These are phyloP conservation scores for Ogataea methylovora DNA, from an alignment of 805 yeast genomes.

Conservation along the genomic window DNA sequence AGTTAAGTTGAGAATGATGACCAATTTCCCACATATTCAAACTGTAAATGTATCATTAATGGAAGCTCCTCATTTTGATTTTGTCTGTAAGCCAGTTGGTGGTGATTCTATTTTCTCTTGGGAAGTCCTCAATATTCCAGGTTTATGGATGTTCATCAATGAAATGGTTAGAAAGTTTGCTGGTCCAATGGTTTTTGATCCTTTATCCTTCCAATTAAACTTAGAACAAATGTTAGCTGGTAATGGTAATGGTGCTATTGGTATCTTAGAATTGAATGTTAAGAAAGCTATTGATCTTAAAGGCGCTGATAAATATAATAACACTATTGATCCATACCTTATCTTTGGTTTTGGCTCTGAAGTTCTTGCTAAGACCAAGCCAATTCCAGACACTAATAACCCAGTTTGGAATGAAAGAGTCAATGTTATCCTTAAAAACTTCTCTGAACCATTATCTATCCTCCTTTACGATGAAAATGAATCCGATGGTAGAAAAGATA, in stretches of 20 bases:
- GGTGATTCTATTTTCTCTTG: conserved; percentile 83
- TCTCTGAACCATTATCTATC: conserved; percentile 77
- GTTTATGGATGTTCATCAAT: conserved; percentile 72
- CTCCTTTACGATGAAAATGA: conserved; percentile 65
- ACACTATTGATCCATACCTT: conserved; percentile 87
- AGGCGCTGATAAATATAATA: conserved; percentile 63
- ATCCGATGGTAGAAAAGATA: conserved; percentile 61
- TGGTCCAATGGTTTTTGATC: conserved; percentile 84
- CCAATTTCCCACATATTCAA: conserved; percentile 88
- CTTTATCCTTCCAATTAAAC: conserved; percentile 89
- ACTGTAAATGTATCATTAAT: conserved; percentile 80
- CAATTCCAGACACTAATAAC: conserved; percentile 53
- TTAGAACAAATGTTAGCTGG: conserved; percentile 88
- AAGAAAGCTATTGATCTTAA: conserved; percentile 61
- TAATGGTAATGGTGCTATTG: conserved; percentile 75
- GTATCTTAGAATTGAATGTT: conserved; percentile 68
- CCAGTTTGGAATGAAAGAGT: conserved; percentile 86
- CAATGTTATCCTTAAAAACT: conserved; percentile 60
- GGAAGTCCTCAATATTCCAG: conserved; percentile 85
- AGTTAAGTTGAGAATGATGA: conserved; percentile 82
- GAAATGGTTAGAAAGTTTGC: conserved; percentile 79
- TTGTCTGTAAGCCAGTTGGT: conserved; percentile 58
- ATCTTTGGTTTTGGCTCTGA: conserved; percentile 54
- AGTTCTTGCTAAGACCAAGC: conserved; percentile 61
- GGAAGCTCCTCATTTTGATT: conserved; percentile 87